Evolutionary conservation across 345 rosid species (phyloP), one percentile per base, ranked within the genome.

Genomic region (Geranium rotundifolium): DNA sequence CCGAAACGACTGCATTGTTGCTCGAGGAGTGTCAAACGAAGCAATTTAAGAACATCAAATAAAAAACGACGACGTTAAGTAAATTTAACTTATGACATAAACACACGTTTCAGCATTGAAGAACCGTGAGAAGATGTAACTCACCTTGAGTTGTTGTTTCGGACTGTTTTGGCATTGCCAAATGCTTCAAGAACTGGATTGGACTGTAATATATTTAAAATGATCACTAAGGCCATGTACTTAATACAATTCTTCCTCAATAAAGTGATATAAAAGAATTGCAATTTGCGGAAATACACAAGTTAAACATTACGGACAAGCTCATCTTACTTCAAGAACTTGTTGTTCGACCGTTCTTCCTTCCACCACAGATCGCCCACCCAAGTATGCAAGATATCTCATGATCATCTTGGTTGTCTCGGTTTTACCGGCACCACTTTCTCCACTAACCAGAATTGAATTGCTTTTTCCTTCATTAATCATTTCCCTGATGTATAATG

Each of bases 401-500:
- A 90, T 90, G 20, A 90, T 92, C 97, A 90, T 90, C 77, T 90
- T 90, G 30, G 97, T 90, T 54, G 97, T 90, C 86, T 90, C 97
- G 0, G 97, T 90, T 76, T 90, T 90, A 81, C 97, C 97, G 69
- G 97, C 97, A 72, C 97, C 97, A 76, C 97, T 90, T 81, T 90
- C 97, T 72, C 97, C 97, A 79, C 97, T 90, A 58, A 90, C 97
- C 69, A 90, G 82, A 79, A 90, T 90, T 17, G 97, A 84, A 73
- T 88, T 88, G 84, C 85, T 88, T 76, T 88, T 84, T 61, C 91
- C 90, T 67, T 88, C 93, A 67, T 90, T 81, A 65, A 88, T 83
- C 97, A 90, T 90, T 54, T 84, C 93, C 90, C 97, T 90, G 57
- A 66, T 66, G 54, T 68, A 49, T 65, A 57, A 65, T 55, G 58